Percentiles rank a stretch among this genome's conserved stretches.
These are phyloP conservation scores for Tylopilus rubrobrunneus DNA, from an alignment of 768 basidiomycete species.

Conservation along the genomic window DNA sequence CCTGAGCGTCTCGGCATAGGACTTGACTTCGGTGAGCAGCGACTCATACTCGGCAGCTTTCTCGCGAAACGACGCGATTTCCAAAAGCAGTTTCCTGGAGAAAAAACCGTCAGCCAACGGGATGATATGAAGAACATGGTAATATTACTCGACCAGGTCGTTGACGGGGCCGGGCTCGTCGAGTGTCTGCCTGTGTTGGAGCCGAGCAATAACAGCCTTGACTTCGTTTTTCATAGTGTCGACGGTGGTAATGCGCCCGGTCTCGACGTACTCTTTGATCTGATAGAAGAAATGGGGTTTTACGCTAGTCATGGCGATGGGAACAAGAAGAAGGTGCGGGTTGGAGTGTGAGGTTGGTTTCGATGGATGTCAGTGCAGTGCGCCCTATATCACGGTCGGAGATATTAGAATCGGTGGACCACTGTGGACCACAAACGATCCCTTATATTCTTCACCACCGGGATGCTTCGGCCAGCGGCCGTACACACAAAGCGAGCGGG, in stretches of 20 bases:
- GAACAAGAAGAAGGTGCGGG: not conserved
- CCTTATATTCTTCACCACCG: conserved; percentile 8
- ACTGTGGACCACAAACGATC: not conserved
- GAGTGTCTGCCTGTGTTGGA: not conserved
- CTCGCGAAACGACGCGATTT: conserved; percentile 6
- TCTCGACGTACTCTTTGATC: conserved; percentile 10
- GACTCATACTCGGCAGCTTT: conserved; percentile 6
- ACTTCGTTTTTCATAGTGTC: conserved; percentile 5
- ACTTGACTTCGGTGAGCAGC: conserved; percentile 3
- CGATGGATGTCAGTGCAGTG: not conserved
- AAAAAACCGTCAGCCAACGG: not conserved
- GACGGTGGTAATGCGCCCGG: conserved; percentile 7
- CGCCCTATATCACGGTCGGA: not conserved
- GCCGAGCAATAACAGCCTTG: conserved; percentile 8
- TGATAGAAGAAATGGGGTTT: conserved; percentile 10
- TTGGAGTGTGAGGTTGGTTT: not conserved
- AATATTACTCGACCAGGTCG: conserved; percentile 11
- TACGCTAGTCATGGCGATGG: conserved; percentile 5
- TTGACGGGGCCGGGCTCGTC: not conserved
- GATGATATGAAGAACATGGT: not conserved
- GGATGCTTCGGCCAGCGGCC: not conserved
- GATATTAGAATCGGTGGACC: not conserved
- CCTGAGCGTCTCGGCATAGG: not conserved
- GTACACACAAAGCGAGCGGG: conserved; percentile 14
- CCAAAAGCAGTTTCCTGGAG: conserved; percentile 8